phyloP scores from a whole-genome alignment of 2,329 filamentous ascomycete genomes.

The Fusarium begoniae region DNA sequence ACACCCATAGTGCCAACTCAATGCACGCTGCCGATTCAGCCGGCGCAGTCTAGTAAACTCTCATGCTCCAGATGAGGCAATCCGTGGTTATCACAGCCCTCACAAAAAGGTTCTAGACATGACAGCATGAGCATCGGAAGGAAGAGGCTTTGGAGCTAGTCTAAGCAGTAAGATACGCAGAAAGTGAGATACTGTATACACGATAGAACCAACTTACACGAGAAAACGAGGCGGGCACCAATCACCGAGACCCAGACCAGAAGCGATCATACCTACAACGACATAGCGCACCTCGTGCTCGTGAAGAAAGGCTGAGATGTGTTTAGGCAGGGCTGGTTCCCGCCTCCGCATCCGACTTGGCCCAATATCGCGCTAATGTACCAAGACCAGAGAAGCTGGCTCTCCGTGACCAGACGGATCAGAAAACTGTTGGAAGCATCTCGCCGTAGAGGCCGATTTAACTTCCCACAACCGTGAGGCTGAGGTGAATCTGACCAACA shows the following conservation, averaged over 20 bases:
- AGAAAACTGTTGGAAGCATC: neutral
- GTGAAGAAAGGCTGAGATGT: conserved; percentile 17
- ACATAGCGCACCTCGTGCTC: conserved; percentile 5
- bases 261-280: conserved; percentile 12
- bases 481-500: conserved; percentile 4
- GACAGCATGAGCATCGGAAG: neutral
- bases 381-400: neutral
- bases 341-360: neutral
- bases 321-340: conserved; percentile 10
- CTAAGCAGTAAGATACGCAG: neutral
- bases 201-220: neutral
- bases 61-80: conserved; percentile 17
- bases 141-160: conserved; percentile 12
- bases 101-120: neutral
- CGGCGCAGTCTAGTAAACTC: conserved; percentile 12
- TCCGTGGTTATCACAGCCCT: neutral
- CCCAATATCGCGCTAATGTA: neutral
- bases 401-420: neutral
- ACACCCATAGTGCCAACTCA: conserved; percentile 9
- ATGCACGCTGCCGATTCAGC: conserved; percentile 2
- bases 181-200: neutral
- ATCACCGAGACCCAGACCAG: conserved; percentile 3
- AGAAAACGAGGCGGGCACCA: conserved; percentile 37
- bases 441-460: neutral
- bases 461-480: conserved; percentile 8